Base-by-base conservation (phyloP, 768 basidiomycete genomes). In the Collybia sordida region DNA sequence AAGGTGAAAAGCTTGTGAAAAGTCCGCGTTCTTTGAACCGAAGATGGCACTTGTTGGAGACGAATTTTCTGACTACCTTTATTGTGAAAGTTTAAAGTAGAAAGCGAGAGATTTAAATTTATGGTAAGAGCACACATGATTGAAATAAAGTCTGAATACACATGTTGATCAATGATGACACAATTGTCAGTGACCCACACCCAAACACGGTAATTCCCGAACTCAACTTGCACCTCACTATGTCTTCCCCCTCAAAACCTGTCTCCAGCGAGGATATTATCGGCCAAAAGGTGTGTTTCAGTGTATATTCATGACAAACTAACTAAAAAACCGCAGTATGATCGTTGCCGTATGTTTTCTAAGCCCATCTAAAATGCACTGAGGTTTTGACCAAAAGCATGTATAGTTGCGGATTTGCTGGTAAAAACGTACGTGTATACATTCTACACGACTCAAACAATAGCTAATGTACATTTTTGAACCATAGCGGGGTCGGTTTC, bases 241-340 rank as follows among this genome's bases (percentile, higher is more conserved):
- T 76, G 76, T 78, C 82, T 67, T 75, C 84, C 28, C 28, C 42
- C 25, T 65, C 80, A 52, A 86, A 85, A 70, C 78, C 86, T 45
- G 66, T 84, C 42, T 86, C 92, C 47, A 95, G 90, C 72, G 95
- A 98, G 75, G 88, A 96, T 67, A 81, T 90, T 60, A 75, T 97
- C 55, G 85, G 84, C 23, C 85, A 93, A 72, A 98, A 98, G 85
- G 95, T 90, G 47, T n/a, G 66, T 21, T n/a, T 46, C 21, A 18
- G 9, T 31, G 14, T 6, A 1, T 19, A n/a, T 23, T 41, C 23
- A 35, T 21, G 39, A 11, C 31, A 44, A 45, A 28, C 62, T 69
- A 17, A 65, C 19, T 18, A 43, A 49, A 19, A 21, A 15, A 35
- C 47, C 18, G 15, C 58, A 92, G 89, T 91, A 90, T 74, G 90